These are phyloP conservation scores for Asterionellopsis glacialis DNA, from an alignment of 108 stramenopile species.

Conservation along the genomic window DNA sequence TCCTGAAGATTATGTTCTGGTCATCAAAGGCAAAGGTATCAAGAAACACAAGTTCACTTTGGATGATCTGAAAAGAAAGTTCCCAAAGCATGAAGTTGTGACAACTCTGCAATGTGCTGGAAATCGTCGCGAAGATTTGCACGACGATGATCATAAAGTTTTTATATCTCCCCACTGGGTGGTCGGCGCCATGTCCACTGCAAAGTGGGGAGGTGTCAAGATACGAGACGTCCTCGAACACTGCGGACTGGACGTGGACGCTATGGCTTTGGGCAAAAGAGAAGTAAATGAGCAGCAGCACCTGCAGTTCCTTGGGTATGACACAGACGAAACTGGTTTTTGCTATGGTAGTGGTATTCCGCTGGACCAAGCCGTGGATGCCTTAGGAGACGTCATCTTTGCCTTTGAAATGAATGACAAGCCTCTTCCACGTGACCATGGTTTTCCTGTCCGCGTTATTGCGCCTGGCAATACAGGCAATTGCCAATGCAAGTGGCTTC, in stretches of 20 bases:
- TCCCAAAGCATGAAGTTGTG: constrained; percentile 48
- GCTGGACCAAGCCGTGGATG: constrained; percentile 51
- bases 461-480: constrained; percentile 68
- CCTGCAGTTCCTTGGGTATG: constrained; percentile 60
- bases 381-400: constrained; percentile 58
- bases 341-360: constrained; percentile 47
- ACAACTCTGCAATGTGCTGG: constrained; percentile 85
- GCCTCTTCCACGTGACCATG: constrained; percentile 65
- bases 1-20: constrained; percentile 45
- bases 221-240: constrained; percentile 52
- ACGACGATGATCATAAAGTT: constrained; percentile 30
- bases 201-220: constrained; percentile 73
- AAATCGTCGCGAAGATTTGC: constrained; percentile 49
- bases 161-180: constrained; percentile 59
- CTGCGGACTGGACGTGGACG: constrained; percentile 38
- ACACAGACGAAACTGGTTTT: constrained; percentile 33
- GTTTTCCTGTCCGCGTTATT: constrained; percentile 65
- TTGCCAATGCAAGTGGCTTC: constrained; percentile 57
- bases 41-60: constrained; percentile 49
- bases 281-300: constrained; percentile 24
- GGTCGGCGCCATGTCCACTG: constrained; percentile 63
- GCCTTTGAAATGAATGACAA: constrained; percentile 83
- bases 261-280: constrained; percentile 18
- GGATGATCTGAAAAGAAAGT: constrained; percentile 58
- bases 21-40: constrained; percentile 35